Base-by-base conservation (phyloP, 2,329 filamentous ascomycete genomes). In the Camillea tinctor region DNA sequence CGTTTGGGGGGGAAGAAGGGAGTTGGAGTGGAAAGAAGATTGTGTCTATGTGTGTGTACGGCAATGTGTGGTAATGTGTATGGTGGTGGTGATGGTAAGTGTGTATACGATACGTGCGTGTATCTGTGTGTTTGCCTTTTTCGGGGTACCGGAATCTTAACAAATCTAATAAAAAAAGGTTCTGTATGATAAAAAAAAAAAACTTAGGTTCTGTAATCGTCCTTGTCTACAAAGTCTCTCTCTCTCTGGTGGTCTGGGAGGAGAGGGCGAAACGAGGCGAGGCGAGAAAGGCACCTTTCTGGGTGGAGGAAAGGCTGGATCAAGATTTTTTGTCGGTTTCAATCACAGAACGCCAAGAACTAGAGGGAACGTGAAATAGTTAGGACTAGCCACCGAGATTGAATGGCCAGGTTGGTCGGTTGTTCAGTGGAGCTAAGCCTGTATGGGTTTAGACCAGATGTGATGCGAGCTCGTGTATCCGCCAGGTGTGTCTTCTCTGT, bases 211-310 rank as follows among this genome's bases (percentile, higher is more conserved):
- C 5, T 52, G 22, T 52, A 51, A 22, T 22, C 51, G 57, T 57
- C 55, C 55, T 51, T 26, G 51, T 53, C 30, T 53, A 30, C 51
- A n/a, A n/a, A n/a, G n/a, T n/a, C n/a, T n/a, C n/a, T n/a, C n/a
- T n/a, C n/a, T 53, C 23, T 17, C 20, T n/a, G 63, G 63, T 65
- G 63, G 60, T 64, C 64, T 64, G 60, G 60, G 64, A 66, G 61
- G 60, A 60, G 56, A 64, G 62, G 57, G 57, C 36, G 49, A 26
- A 49, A 56, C 52, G 49, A 36, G 52, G 56, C 52, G 50, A 57
- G 50, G 60, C 40, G 57, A 59, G 44, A 60, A 54, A 3, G 56
- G 62, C 57, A 44, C 36, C 36, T 44, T 44, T 44, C 36, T 44
- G 36, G 36, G 36, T 44, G 36, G 36, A 44, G 36, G 36, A 44